These are phyloP conservation scores for Soucietia sequanensis DNA, from an alignment of 805 yeast genomes.

Conservation along the genomic window DNA sequence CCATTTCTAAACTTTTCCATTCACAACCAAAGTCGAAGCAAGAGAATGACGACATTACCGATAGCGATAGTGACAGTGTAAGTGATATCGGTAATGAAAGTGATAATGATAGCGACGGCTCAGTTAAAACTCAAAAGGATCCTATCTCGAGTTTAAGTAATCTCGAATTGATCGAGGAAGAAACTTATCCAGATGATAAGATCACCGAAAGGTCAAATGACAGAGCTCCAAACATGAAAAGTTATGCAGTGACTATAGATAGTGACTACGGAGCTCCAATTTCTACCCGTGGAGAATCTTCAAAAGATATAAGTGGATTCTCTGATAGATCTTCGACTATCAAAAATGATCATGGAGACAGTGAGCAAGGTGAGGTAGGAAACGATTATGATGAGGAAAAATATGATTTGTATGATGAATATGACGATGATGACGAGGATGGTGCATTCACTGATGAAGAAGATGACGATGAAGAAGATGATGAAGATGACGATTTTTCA, in stretches of 20 bases:
- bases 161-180: slow-evolving; percentile 19
- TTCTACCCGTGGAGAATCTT: neutral
- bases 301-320: too few relatives aligned
- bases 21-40: slow-evolving; percentile 2
- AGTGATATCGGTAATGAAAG: too few relatives aligned
- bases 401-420: slow-evolving; percentile 15
- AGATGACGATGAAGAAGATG: slow-evolving; percentile 27
- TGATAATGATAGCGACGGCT: too few relatives aligned
- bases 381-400: slow-evolving; percentile 15
- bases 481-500: slow-evolving; percentile 24
- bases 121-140: slow-evolving; percentile 10
- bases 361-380: too few relatives aligned
- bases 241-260: too few relatives aligned
- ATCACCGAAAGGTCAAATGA: slow-evolving; percentile 14
- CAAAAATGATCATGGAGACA: too few relatives aligned
- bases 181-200: slow-evolving; percentile 8
- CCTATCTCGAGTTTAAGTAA: slow-evolving; percentile 5
- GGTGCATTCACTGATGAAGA: slow-evolving; percentile 23
- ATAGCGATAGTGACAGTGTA: slow-evolving; percentile 11
- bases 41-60: slow-evolving; percentile 3
- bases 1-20: slow-evolving; percentile 11
- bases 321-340: too few relatives aligned
- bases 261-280: slow-evolving; percentile 32
- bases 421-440: slow-evolving; percentile 15
- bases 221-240: too few relatives aligned